phyloP scores from a whole-genome alignment of 805 yeast species.

The Lachancea quebecensis region DNA sequence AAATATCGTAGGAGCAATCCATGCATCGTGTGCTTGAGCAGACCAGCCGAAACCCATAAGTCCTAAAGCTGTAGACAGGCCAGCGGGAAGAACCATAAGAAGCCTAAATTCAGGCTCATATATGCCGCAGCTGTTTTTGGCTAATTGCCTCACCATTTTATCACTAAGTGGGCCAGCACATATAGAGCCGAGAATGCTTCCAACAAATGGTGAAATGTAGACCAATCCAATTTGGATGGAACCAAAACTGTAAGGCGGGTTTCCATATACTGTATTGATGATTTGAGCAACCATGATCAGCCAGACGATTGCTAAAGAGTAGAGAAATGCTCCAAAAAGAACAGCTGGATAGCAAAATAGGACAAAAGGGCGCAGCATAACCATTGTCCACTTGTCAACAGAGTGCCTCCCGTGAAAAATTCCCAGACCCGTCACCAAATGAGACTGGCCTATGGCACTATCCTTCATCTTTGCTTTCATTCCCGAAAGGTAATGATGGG shows the following conservation, averaged over 20 bases:
- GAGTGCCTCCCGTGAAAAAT: slow-evolving; percentile 45
- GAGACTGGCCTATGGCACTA: slow-evolving; percentile 9
- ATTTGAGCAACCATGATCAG: slow-evolving; percentile 54
- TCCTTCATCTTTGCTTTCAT: background rate
- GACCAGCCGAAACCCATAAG: slow-evolving; percentile 58
- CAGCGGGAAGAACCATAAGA: slow-evolving; percentile 6
- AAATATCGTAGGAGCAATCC: slow-evolving; percentile 55
- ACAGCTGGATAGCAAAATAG: slow-evolving; percentile 46
- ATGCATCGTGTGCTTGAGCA: slow-evolving; percentile 36
- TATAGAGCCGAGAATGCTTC: slow-evolving; percentile 51
- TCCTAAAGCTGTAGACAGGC: slow-evolving; percentile 6
- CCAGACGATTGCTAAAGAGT: slow-evolving; percentile 57
- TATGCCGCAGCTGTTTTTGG: slow-evolving; percentile 42
- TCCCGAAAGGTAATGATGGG: background rate
- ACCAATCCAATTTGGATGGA: slow-evolving; percentile 45
- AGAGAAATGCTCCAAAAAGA: slow-evolving; percentile 44
- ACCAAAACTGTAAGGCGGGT: slow-evolving; percentile 36
- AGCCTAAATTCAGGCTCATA: slow-evolving; percentile 54
- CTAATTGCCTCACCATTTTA: slow-evolving; percentile 38
- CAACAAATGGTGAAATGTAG: slow-evolving; percentile 49
- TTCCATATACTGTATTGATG: slow-evolving; percentile 42
- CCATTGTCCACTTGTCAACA: slow-evolving; percentile 47
- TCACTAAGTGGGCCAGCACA: slow-evolving; percentile 48
- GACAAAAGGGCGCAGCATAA: slow-evolving; percentile 47
- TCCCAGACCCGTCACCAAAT: slow-evolving; percentile 30